These are phyloP conservation scores for Ogataea pini DNA, from an alignment of 805 yeast genomes.

Conservation along the genomic window DNA sequence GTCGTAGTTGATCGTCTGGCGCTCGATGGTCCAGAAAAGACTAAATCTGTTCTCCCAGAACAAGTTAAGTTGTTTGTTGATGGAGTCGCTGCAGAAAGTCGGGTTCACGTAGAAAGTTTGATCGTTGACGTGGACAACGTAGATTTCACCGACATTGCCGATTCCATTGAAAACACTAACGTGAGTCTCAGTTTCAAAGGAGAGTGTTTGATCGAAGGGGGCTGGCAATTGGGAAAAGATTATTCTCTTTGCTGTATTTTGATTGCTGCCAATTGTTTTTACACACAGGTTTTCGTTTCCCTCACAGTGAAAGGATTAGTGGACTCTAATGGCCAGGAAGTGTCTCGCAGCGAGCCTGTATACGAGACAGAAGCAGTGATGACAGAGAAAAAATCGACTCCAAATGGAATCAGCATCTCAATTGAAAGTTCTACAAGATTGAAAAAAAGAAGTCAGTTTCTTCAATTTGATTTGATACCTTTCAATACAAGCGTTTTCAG, in stretches of 20 bases:
- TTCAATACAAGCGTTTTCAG: conserved; percentile 17
- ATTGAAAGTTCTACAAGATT: conserved; percentile 14
- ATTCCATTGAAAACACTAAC: conserved; percentile 2
- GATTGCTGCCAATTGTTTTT: conserved; percentile 12
- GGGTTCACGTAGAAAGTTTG: conserved; percentile 10
- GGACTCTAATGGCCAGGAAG: conserved; percentile 15
- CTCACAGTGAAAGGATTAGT: conserved; percentile 13
- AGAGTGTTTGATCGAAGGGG: conserved; percentile 10
- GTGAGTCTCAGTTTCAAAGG: conserved; percentile 11
- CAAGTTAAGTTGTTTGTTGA: conserved; percentile 9
- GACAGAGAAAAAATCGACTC: neutral
- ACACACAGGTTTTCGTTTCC: conserved; percentile 16
- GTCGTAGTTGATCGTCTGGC: conserved; percentile 10
- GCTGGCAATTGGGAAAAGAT: conserved; percentile 13
- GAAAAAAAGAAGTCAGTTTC: conserved; percentile 7
- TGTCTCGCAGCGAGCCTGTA: conserved; percentile 8
- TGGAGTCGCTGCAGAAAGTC: neutral
- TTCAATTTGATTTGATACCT: neutral
- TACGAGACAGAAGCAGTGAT: conserved; percentile 18
- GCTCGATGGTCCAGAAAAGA: conserved; percentile 8
- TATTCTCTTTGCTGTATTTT: conserved; percentile 14
- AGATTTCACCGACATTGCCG: conserved; percentile 3
- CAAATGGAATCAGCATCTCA: conserved; percentile 3
- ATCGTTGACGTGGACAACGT: conserved; percentile 10
- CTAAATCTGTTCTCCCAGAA: conserved; percentile 5